Evolutionary conservation across 1,139 yeast species (phyloP).

Genomic region (Taiozyma onychis): DNA sequence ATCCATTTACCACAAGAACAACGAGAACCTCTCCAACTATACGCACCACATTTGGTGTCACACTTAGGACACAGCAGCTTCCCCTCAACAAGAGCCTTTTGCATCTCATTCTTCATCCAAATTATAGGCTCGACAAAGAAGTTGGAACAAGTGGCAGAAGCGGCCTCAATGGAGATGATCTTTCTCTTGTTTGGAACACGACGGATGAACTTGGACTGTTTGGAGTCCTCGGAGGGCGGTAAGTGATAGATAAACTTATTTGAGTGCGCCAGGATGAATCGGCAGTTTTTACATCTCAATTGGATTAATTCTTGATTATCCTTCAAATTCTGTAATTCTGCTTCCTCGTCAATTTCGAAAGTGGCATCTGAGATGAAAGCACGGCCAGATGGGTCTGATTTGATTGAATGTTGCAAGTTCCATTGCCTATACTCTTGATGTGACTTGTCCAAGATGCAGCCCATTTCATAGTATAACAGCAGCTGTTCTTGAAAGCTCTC

Average conservation of each 20-base stretch:
- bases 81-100: conserved; percentile 69
- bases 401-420: conserved; percentile 35
- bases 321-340: conserved; percentile 22
- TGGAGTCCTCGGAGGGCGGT: conserved; percentile 54
- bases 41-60: conserved; percentile 77
- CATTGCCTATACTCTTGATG: conserved; percentile 48
- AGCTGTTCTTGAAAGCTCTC: conserved; percentile 71
- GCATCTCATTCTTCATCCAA: conserved; percentile 86
- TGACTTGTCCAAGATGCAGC: conserved; percentile 32
- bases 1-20: conserved; percentile 97
- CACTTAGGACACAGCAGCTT: conserved; percentile 84
- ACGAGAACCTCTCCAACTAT: conserved; percentile 91
- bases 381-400: conserved; percentile 30
- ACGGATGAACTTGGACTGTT: conserved; percentile 57
- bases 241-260: conserved; percentile 52
- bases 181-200: conserved; percentile 57
- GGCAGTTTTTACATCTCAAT: conserved; percentile 67
- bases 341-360: conserved; percentile 19
- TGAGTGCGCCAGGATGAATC: conserved; percentile 43
- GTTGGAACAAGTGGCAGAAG: conserved; percentile 69
- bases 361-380: conserved; percentile 26
- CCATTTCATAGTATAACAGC: conserved; percentile 48
- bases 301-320: conserved; percentile 26
- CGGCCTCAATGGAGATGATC: conserved; percentile 48
- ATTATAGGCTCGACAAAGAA: conserved; percentile 76